These are phyloP conservation scores for Salvia splendens DNA, from an alignment of 257 asterid species.

Conservation along the genomic window DNA sequence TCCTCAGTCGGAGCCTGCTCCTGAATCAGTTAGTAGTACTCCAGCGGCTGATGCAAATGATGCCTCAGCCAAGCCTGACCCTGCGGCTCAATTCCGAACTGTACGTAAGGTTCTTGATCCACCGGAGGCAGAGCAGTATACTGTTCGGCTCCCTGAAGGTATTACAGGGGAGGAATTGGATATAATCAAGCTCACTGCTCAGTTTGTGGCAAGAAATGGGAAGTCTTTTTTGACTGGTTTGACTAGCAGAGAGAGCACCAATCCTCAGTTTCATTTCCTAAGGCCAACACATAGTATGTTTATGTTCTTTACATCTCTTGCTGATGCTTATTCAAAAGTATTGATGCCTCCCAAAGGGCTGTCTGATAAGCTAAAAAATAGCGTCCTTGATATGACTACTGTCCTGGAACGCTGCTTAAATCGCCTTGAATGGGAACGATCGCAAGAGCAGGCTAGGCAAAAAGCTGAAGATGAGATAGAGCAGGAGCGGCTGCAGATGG, in stretches of 20 bases:
- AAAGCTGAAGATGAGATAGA: slow-evolving; percentile 94
- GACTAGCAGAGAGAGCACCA: slow-evolving; percentile 82
- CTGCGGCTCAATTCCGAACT: slow-evolving; percentile 60
- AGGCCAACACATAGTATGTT: slow-evolving; percentile 96
- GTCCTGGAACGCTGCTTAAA: slow-evolving; percentile 84
- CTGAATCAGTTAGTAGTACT: slow-evolving; percentile 48
- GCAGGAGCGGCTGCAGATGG: slow-evolving; percentile 85
- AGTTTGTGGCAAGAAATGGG: slow-evolving; percentile 93
- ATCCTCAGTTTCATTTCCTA: slow-evolving; percentile 85
- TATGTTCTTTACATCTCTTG: slow-evolving; percentile 92
- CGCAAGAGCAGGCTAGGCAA: slow-evolving; percentile 95
- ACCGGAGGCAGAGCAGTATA: slow-evolving; percentile 90
- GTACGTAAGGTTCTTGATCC: slow-evolving; percentile 80
- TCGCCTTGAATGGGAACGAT: slow-evolving; percentile 92
- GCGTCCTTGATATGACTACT: slow-evolving; percentile 81
- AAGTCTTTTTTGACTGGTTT: slow-evolving; percentile 86
- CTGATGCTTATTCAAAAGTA: slow-evolving; percentile 94
- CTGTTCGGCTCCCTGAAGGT: slow-evolving; percentile 93
- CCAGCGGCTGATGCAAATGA: slow-evolving; percentile 47
- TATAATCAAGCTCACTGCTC: slow-evolving; percentile 90
- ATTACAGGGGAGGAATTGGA: slow-evolving; percentile 93
- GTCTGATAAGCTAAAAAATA: slow-evolving; percentile 66
- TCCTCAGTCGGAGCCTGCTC: slow-evolving; percentile 41
- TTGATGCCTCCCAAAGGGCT: slow-evolving; percentile 86
- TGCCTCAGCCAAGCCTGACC: slow-evolving; percentile 65